Conservation (phyloP, 2,329 filamentous ascomycete species). For the Sclerotinia glacialis region DNA sequence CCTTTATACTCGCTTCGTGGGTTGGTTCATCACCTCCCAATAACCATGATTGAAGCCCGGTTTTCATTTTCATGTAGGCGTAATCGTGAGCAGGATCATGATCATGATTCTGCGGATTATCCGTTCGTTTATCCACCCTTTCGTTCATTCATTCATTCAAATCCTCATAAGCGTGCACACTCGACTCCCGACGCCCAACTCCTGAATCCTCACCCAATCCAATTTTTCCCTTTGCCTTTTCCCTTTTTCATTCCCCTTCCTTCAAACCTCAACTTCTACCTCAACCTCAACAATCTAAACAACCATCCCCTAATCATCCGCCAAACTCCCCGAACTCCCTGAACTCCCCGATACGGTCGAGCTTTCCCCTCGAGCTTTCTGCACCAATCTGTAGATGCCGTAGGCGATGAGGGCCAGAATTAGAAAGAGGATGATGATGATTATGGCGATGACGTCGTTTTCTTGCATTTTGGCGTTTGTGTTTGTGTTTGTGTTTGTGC, state of each 20-base stretch:
- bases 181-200: background rate
- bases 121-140: background rate
- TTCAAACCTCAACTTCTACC: background rate
- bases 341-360: slow-evolving; percentile 26
- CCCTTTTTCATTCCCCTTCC: background rate
- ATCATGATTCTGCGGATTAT: no score
- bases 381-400: slow-evolving; percentile 61
- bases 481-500: no score
- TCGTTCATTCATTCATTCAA: slow-evolving; percentile 2
- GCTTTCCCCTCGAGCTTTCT: slow-evolving; percentile 42
- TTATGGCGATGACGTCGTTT: slow-evolving; percentile 67
- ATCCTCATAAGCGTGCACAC: background rate
- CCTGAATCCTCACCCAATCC: background rate
- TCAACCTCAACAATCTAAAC: background rate
- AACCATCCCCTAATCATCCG: slow-evolving; percentile 30
- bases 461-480: slow-evolving; percentile 51
- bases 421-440: slow-evolving; percentile 65
- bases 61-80: background rate
- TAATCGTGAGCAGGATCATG: no score
- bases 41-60: no score
- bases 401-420: slow-evolving; percentile 60
- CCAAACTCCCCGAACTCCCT: slow-evolving; percentile 31
- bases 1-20: no score
- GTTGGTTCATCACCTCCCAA: no score
- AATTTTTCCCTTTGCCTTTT: no score